Conservation (phyloP, 371 early-diverging fungal species). For the Zopfochytrium polystomum region DNA sequence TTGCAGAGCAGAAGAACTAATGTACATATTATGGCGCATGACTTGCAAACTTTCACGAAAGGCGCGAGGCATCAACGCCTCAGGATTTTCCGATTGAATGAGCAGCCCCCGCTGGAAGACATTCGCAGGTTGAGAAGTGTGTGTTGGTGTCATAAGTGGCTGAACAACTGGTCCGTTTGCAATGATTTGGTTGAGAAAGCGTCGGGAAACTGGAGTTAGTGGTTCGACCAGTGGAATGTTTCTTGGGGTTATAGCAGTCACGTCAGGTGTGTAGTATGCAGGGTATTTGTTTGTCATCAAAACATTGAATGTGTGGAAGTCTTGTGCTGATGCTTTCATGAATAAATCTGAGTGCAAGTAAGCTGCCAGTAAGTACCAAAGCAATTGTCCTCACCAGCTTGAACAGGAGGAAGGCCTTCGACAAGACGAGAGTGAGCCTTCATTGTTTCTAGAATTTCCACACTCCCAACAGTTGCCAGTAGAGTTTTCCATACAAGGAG, state of each 20-base stretch:
- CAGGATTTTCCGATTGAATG: slow-evolving; percentile 3
- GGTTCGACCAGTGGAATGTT: slow-evolving; percentile 22
- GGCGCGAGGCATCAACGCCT: slow-evolving; percentile 47
- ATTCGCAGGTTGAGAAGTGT: background rate
- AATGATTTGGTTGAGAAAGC: background rate
- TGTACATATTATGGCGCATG: slow-evolving; percentile 58
- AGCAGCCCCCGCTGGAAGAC: background rate
- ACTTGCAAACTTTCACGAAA: slow-evolving; percentile 61
- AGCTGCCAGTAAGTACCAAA: slow-evolving; percentile 1
- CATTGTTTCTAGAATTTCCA: slow-evolving; percentile 44
- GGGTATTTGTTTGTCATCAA: slow-evolving; percentile 61
- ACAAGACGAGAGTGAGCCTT: slow-evolving; percentile 49
- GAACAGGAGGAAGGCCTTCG: slow-evolving; percentile 44
- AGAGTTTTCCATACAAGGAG: slow-evolving; percentile 67
- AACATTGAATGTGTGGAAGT: slow-evolving; percentile 58
- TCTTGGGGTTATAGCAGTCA: slow-evolving; percentile 13
- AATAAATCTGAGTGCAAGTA: slow-evolving; percentile 25
- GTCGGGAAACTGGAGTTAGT: slow-evolving; percentile 12
- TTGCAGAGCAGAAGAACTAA: slow-evolving; percentile 60
- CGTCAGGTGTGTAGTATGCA: slow-evolving; percentile 48
- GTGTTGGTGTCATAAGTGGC: slow-evolving; percentile 1
- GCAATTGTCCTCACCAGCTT: slow-evolving; percentile 18
- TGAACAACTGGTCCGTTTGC: slow-evolving; percentile 16
- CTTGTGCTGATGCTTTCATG: slow-evolving; percentile 65
- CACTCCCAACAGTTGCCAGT: slow-evolving; percentile 58